Evolutionary conservation across 2,329 filamentous ascomycete genomes (phyloP), one percentile per base, ranked within the genome.

Genomic region (Gnomoniopsis smithogilvyi): DNA sequence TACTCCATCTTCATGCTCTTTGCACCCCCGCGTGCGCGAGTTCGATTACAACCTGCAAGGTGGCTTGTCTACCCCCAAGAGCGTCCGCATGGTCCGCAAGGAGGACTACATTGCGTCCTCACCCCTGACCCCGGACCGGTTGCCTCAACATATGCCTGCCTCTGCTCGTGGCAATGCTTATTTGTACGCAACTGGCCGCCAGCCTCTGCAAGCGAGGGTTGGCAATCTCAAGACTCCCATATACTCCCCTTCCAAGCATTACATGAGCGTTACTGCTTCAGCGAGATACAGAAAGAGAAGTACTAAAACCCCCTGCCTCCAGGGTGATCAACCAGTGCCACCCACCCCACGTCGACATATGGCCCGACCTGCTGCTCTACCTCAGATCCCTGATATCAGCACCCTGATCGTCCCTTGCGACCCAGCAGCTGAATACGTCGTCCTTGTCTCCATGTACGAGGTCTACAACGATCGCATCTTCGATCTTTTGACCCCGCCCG

Each of bases 391-490:
- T 10, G 87, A 92, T 63, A 85, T 96, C 54, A 85, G 86, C 72
- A 80, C 87, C 54, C 78, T 96, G 47, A 77, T 81, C 4, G 80
- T 96, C 0, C 80, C 85, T 0, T 78, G 86, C 51, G 89, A 93
- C 62, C 78, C 80, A 1, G 82, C 83, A 21, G 85, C 88, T 56
- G 91, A 96, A 66, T 97, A 97, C 67, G 89, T 90, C 4, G 86
- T 99, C 56, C 78, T 99, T 12, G 82, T 99, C 22, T 96, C 92
- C 56, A 99, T 99, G 93, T 98, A 98, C 73, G 95, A 99, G 73
- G 94, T 99, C 1, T 97, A 99, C 78, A 99, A 99, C 69, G 94
- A 99, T 74, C 88, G 93, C 38, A 98, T 99, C 65, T 98, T 96
- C 71, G 95, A 99, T 68, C 85, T 99, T 0, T 79, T 99, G 1